These are phyloP conservation scores for Bothia castanella DNA, from an alignment of 1,284 basidiomycete genomes.

Conservation along the genomic window DNA sequence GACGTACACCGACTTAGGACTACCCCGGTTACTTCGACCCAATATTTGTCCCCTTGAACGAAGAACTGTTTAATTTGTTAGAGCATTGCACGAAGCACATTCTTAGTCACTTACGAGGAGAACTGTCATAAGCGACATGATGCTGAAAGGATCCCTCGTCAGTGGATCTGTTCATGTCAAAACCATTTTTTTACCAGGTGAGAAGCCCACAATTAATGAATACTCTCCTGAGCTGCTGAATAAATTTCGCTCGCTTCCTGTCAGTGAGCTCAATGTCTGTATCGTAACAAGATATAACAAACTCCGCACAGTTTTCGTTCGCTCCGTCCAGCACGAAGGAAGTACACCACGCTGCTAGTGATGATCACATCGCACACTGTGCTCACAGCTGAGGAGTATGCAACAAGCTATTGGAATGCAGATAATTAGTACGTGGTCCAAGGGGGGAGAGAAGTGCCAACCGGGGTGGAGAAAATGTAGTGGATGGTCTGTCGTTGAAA, in stretches of 20 bases:
- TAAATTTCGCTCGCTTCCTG: neutral
- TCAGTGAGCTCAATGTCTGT: neutral
- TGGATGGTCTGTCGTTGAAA: neutral
- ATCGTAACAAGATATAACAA: neutral
- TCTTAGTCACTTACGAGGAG: conserved; percentile 3
- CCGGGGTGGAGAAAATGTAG: conserved; percentile 10
- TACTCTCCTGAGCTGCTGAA: conserved; percentile 6
- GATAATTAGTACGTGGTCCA: neutral
- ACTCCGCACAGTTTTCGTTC: neutral
- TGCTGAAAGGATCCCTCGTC: neutral
- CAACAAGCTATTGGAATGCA: conserved; percentile 2
- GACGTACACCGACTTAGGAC: conserved; percentile 9
- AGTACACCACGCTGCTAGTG: conserved; percentile 5
- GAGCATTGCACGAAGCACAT: neutral
- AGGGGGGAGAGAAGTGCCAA: neutral
- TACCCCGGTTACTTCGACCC: conserved; percentile 6
- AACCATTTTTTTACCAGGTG: conserved; percentile 5
- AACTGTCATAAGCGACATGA: conserved; percentile 4
- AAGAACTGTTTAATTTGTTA: conserved; percentile 1
- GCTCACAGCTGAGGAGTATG: neutral
- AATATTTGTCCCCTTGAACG: conserved; percentile 2
- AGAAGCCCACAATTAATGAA: conserved; percentile 5
- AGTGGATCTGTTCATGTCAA: neutral
- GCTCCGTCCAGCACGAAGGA: conserved; percentile 2
- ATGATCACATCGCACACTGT: conserved; percentile 7